Conservation (phyloP, 352 stramenopile species). For the Halophytophthora polymorphica region DNA sequence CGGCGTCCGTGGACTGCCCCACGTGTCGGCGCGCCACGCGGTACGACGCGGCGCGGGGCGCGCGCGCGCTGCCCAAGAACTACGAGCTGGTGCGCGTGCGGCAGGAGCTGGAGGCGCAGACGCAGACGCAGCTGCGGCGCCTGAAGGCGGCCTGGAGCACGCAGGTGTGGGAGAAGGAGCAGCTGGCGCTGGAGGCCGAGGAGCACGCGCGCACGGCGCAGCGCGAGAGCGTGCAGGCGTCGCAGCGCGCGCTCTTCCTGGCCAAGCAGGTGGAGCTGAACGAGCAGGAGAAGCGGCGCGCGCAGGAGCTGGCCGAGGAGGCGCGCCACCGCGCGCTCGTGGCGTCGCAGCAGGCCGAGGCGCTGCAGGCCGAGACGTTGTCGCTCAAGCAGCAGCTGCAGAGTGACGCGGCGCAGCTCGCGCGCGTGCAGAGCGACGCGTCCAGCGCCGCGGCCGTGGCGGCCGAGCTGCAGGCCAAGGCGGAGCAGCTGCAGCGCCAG, state of each 20-base stretch:
- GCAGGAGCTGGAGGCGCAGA: constrained; percentile 77
- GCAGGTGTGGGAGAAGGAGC: constrained; percentile 73
- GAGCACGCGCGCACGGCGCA: constrained; percentile 67
- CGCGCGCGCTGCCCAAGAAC: constrained; percentile 76
- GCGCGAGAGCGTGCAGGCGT: constrained; percentile 70
- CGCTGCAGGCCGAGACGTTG: constrained; percentile 72
- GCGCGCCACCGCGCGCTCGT: constrained; percentile 50
- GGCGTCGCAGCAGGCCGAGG: constrained; percentile 68
- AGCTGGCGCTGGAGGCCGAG: constrained; percentile 63
- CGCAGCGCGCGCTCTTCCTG: constrained; percentile 60
- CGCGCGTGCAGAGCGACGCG: constrained; percentile 67
- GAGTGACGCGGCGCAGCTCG: constrained; percentile 64
- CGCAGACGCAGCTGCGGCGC: constrained; percentile 44
- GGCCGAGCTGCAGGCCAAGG: constrained; percentile 65
- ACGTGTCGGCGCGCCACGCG: constrained; percentile 62
- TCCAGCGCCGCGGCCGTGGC: constrained; percentile 61
- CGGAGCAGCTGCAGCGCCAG: constrained; percentile 69
- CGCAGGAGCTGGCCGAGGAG: constrained; percentile 69
- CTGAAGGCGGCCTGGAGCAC: constrained; percentile 55
- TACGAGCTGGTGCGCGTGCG: constrained; percentile 82
- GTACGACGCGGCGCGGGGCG: constrained; percentile 38
- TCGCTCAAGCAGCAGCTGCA: constrained; percentile 70
- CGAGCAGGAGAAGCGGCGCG: constrained; percentile 73
- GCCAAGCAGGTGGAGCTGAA: constrained; percentile 82
- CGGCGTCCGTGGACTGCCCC: constrained; percentile 59